A percentile compares a stretch with the other conserved stretches of the same genome.
Evolutionary conservation across 257 asterid genomes (phyloP).

Genomic region (Nicotiana noctiflora): DNA sequence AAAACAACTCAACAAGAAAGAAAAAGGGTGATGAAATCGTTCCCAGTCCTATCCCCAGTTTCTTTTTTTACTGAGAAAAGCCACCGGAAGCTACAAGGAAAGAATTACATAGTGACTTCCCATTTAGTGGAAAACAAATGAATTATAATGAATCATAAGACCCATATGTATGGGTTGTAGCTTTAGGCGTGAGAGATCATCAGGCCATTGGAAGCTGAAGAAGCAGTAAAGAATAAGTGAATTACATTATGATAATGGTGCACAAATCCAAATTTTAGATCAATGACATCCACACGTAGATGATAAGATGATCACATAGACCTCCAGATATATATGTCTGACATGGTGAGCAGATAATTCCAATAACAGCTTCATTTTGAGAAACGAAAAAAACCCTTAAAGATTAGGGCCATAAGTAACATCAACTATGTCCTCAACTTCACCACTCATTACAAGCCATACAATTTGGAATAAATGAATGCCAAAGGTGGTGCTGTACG

Average conservation of each 20-base stretch:
- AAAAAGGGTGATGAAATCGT: neutral
- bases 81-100: neutral
- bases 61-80: neutral
- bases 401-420: neutral
- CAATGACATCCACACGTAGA: neutral
- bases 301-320: neutral
- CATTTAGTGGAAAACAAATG: neutral
- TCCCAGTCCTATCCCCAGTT: neutral
- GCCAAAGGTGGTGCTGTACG: neutral
- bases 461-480: neutral
- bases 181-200: neutral
- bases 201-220: neutral
- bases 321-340: neutral
- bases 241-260: neutral
- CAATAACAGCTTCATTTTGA: neutral
- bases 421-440: neutral
- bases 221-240: neutral
- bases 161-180: neutral
- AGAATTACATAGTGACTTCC: neutral
- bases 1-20: neutral
- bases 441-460: neutral
- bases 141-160: neutral
- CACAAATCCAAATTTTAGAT: neutral
- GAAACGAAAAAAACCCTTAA: neutral
- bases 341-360: neutral